A percentile compares a stretch with the other conserved stretches of the same genome.
Evolutionary conservation across 306 rosid genomes (phyloP).

Genomic region (Ormosia semicastrata): DNA sequence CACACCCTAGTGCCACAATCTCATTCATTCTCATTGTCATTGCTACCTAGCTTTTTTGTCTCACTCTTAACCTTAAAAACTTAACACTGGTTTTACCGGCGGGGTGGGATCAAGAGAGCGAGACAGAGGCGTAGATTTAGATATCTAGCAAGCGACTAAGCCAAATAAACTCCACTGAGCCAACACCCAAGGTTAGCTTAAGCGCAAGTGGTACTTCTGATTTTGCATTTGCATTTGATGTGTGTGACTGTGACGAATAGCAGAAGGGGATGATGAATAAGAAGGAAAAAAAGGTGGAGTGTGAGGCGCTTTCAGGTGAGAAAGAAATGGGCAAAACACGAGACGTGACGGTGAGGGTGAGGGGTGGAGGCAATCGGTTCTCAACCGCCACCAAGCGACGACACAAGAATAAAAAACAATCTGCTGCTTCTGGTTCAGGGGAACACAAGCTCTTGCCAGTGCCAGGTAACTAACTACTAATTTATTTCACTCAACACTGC

Average conservation of each 20-base stretch:
- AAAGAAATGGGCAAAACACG: constrained; percentile 39
- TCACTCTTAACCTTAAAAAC: not conserved
- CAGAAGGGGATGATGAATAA: not conserved
- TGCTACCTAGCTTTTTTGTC: not conserved
- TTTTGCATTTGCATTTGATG: not conserved
- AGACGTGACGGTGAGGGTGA: too few species aligned
- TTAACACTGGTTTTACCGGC: not conserved
- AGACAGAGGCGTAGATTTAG: too few species aligned
- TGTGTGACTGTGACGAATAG: not conserved
- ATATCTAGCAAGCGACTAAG: too few species aligned
- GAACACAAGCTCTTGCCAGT: not conserved
- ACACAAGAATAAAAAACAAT: constrained; percentile 29
- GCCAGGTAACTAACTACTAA: too few species aligned
- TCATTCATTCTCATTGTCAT: constrained; percentile 11
- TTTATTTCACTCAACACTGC: not conserved
- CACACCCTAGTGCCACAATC: not conserved
- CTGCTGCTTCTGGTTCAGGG: constrained; percentile 12
- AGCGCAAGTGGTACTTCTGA: not conserved
- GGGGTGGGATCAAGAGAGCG: too few species aligned
- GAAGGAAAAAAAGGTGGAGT: not conserved
- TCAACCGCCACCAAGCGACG: constrained; percentile 23
- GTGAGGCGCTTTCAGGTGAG: not conserved
- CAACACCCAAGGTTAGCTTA: too few species aligned
- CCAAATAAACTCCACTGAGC: too few species aligned
- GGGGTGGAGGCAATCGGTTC: constrained; percentile 35